Evolutionary conservation across 2,329 filamentous ascomycete genomes (phyloP), one percentile per base, ranked within the genome.

Genomic region (Ceratocystis ficicola): DNA sequence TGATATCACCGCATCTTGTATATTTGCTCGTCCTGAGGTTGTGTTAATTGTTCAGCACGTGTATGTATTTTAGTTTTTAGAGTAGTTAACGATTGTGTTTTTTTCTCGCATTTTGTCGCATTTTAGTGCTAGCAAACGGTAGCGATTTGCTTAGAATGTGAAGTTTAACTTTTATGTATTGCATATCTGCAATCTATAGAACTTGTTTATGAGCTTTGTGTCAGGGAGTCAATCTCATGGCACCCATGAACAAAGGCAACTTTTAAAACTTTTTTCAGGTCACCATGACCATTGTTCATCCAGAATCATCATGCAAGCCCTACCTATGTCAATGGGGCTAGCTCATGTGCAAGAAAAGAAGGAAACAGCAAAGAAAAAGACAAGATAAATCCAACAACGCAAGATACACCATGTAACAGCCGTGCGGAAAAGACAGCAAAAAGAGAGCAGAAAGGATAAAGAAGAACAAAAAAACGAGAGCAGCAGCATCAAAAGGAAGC

Each of bases 331-430:
- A 48, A 55, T n/a, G 25, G 41, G 25, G 44, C 17, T 62, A 20
- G 48, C 44, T 44, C 50, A 41, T 62, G 44, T 44, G 59, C 44
- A 44, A 62, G 36, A 36, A 44, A 15, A 62, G 48, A 12, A 65
- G 44, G 44, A 60, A 12, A 65, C 50, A 62, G 25, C 44, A 62
- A 50, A 50, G 30, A 48, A 55, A 61, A 28, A 28, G 25, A 65
- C 10, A 57, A 57, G 44, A 30, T 7, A 64, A 28, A 57, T 36
- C 17, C 36, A 44, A 46, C n/a, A 65, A 22, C 55, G 28, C n/a
- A 59, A 32, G 28, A 66, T 44, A 59, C 52, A 66, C 25, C 22
- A 20, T 59, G 52, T 32, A 17, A 50, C 32, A 50, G 10, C 22
- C 41, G 28, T 25, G 17, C 17, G 63, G 44, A 7, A 67, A 30